phyloP scores from a whole-genome alignment of 805 yeast species.

The Sporopachydermia quercuum region DNA sequence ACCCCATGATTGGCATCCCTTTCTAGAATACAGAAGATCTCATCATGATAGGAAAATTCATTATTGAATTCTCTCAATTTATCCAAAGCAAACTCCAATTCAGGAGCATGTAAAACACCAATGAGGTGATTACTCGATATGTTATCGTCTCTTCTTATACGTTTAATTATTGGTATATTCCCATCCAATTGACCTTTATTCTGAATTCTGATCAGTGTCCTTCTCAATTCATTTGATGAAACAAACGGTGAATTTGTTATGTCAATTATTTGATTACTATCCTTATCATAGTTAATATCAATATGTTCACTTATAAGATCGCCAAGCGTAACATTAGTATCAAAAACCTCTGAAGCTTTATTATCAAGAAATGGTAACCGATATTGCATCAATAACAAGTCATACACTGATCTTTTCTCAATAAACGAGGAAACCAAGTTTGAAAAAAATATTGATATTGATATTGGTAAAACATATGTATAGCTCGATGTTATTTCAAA shows the following conservation, averaged over 20 bases:
- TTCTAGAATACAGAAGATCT: not conserved
- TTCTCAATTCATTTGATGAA: slow-evolving; percentile 19
- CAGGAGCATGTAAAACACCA: slow-evolving; percentile 35
- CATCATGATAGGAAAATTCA: not conserved
- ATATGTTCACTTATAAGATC: slow-evolving; percentile 22
- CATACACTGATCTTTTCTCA: slow-evolving; percentile 37
- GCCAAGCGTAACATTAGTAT: slow-evolving; percentile 19
- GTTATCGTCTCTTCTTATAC: slow-evolving; percentile 10
- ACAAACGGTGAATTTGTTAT: slow-evolving; percentile 22
- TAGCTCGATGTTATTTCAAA: slow-evolving; percentile 43
- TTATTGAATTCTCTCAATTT: slow-evolving; percentile 17
- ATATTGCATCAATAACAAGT: slow-evolving; percentile 28
- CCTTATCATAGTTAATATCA: slow-evolving; percentile 4
- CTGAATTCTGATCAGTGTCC: slow-evolving; percentile 24
- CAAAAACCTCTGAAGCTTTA: slow-evolving; percentile 20
- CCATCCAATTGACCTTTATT: slow-evolving; percentile 33
- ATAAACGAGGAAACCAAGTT: slow-evolving; percentile 40
- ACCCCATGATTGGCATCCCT: not conserved
- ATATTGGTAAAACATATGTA: slow-evolving; percentile 40
- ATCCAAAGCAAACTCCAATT: slow-evolving; percentile 37
- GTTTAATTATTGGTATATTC: slow-evolving; percentile 33
- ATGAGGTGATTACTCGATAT: slow-evolving; percentile 17
- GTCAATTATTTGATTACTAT: slow-evolving; percentile 20
- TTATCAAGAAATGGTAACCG: slow-evolving; percentile 40
- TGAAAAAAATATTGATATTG: slow-evolving; percentile 40